phyloP scores from a whole-genome alignment of 2,329 filamentous ascomycete genomes.

The Exophiala sideris region DNA sequence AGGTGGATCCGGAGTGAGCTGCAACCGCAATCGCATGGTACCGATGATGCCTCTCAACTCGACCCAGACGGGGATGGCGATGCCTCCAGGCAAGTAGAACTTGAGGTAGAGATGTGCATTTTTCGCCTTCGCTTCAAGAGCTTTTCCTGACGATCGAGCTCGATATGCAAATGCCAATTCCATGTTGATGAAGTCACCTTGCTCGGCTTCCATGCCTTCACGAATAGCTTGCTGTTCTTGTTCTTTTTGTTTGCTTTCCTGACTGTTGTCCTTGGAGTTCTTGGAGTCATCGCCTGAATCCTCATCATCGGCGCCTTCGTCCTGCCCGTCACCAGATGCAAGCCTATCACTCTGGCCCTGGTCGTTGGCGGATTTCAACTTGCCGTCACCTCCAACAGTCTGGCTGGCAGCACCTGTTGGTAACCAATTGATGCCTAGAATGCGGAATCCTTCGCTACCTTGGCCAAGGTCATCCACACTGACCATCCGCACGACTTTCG shows the following conservation, averaged over 20 bases:
- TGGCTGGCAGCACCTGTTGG: conserved; percentile 66
- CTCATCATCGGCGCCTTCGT: conserved; percentile 33
- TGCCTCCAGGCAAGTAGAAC: conserved; percentile 62
- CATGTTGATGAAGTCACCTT: conserved; percentile 74
- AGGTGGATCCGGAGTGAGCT: conserved; percentile 71
- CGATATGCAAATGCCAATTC: conserved; percentile 73
- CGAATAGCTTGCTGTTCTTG: conserved; percentile 38
- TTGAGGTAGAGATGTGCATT: conserved; percentile 70
- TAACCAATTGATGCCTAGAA: conserved; percentile 69
- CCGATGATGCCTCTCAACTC: conserved; percentile 70
- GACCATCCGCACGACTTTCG: conserved; percentile 68
- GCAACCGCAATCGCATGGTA: conserved; percentile 64
- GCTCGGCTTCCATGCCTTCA: conserved; percentile 70
- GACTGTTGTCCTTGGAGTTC: conserved; percentile 34
- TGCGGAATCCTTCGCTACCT: conserved; percentile 66
- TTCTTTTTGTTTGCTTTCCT: conserved; percentile 39
- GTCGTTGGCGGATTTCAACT: conserved; percentile 44
- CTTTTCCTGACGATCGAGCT: conserved; percentile 58
- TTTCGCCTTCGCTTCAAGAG: conserved; percentile 61
- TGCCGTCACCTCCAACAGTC: conserved; percentile 58
- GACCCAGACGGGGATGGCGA: conserved; percentile 67
- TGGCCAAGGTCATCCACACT: conserved; percentile 73
- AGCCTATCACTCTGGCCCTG: conserved; percentile 51
- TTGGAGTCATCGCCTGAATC: conserved; percentile 32
- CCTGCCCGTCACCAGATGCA: conserved; percentile 38